Evolutionary conservation across 225 moss, liverwort and hornwort species (phyloP).

Genomic region (Marchantia paleacea): DNA sequence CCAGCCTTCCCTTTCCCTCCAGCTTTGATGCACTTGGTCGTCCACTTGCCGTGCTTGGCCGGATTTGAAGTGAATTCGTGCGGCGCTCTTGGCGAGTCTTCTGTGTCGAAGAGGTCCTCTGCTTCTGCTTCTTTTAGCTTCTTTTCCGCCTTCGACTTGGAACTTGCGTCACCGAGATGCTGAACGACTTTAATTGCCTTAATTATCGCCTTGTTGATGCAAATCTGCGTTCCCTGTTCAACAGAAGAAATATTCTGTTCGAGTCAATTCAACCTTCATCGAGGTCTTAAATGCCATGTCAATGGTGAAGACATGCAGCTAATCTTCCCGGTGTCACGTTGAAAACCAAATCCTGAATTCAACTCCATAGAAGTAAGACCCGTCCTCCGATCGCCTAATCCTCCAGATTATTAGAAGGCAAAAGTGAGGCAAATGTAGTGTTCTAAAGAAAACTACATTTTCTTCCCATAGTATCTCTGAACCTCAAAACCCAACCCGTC

Average conservation of each 20-base stretch:
- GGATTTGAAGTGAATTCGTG: not conserved
- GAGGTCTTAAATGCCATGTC: not conserved
- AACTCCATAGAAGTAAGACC: too few relatives aligned
- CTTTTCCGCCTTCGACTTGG: constrained; percentile 8
- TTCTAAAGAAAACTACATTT: too few relatives aligned
- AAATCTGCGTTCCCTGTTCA: constrained; percentile 21
- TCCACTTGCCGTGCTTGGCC: constrained; percentile 11
- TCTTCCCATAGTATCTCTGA: too few relatives aligned
- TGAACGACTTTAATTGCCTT: constrained; percentile 23
- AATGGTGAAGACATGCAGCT: too few relatives aligned
- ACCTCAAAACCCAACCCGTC: not conserved
- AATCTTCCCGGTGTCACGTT: too few relatives aligned
- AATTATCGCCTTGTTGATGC: constrained; percentile 17
- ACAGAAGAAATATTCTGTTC: not conserved
- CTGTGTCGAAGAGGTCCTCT: not conserved
- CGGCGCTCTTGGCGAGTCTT: constrained; percentile 1
- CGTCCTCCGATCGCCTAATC: too few relatives aligned
- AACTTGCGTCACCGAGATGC: constrained; percentile 14
- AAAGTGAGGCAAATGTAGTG: too few relatives aligned
- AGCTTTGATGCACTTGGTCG: constrained; percentile 16
- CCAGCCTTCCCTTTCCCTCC: constrained; percentile 22
- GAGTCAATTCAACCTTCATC: not conserved
- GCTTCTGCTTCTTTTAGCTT: not conserved
- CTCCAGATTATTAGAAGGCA: too few relatives aligned
- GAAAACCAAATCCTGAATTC: too few relatives aligned